Base-by-base conservation (phyloP, 2,329 filamentous ascomycete genomes). In the Alternaria burnsii region DNA sequence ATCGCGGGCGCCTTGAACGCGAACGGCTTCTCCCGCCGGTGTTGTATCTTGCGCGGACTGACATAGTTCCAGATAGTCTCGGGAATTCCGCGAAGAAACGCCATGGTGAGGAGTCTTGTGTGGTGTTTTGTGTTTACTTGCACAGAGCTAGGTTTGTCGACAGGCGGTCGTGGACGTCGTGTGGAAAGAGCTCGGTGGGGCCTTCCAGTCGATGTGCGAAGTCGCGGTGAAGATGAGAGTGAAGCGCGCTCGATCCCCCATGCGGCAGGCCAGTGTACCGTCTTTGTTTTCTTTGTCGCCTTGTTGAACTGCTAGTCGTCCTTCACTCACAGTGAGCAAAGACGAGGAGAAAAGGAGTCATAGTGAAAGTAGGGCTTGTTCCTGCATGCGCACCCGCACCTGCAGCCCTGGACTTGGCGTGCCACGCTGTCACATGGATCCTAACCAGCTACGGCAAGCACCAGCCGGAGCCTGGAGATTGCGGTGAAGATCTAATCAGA, bases 1-100 rank as follows among this genome's bases (percentile, higher is more conserved):
- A 70, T 26, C 1, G 69, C 62, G 22, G 75, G 76, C 40, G 72
- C 70, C 55, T 78, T 78, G 74, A 80, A 79, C 7, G 72, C 78
- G 72, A 78, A 80, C 5, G 73, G 72, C 58, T 79, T 76, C 24
- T 78, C 69, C 22, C 76, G 74, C 10, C 71, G 70, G 58, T 76
- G 66, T 46, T 74, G 68, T 9, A 76, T 76, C 67, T 81, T 82
- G 47, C 72, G 71, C 11, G 81, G 81, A 52, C 79, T 81, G 51
- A 82, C 71, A 59, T 78, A 80, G 58, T 73, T 72, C 80, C 79
- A 82, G 57, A 83, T 69, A 48, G 70, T 71, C 50, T 76, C 72
- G 9, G 78, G 75, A 7, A 82, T 65, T 42, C 68, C 59, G 53
- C 68, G 66, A 24, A 78, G 61, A 47, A 76, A 71, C 9, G 71